Evolutionary conservation across 352 stramenopile genomes (phyloP).

Genomic region (Pythium coloratum): DNA sequence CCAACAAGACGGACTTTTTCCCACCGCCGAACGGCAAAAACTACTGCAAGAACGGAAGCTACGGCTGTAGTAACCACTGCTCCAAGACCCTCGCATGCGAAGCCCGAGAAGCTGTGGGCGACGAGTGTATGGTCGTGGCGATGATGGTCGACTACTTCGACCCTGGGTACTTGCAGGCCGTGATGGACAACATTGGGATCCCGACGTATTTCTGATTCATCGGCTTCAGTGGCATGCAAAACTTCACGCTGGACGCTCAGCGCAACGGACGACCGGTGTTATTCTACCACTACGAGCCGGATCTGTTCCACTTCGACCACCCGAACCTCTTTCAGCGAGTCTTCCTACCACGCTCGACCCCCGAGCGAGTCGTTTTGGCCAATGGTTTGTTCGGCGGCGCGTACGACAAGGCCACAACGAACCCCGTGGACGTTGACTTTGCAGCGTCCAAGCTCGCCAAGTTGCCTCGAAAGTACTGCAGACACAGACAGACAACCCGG

Average conservation of each 20-base stretch:
- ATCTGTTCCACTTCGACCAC: slow-evolving; percentile 38
- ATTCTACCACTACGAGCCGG: slow-evolving; percentile 56
- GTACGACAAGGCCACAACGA: neutral
- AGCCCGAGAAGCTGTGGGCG: slow-evolving; percentile 8
- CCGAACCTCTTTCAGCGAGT: slow-evolving; percentile 35
- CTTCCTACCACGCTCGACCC: slow-evolving; percentile 31
- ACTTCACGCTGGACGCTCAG: slow-evolving; percentile 23
- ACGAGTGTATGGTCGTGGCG: slow-evolving; percentile 41
- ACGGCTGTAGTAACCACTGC: slow-evolving; percentile 4
- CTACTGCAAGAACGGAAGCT: slow-evolving; percentile 22
- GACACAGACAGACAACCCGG: slow-evolving; percentile 10
- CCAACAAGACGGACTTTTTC: neutral
- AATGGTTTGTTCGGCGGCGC: slow-evolving; percentile 9
- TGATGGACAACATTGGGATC: slow-evolving; percentile 38
- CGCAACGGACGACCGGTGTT: slow-evolving; percentile 20
- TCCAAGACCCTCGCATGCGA: slow-evolving; percentile 15
- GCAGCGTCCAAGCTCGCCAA: slow-evolving; percentile 31
- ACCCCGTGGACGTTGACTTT: slow-evolving; percentile 45
- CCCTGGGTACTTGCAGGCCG: slow-evolving; percentile 36
- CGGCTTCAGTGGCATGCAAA: slow-evolving; percentile 14
- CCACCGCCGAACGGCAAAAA: slow-evolving; percentile 9
- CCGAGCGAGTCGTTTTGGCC: slow-evolving; percentile 16
- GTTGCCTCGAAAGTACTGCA: slow-evolving; percentile 22
- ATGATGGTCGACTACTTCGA: slow-evolving; percentile 43
- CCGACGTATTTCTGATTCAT: slow-evolving; percentile 50